A percentile compares a stretch with the other conserved stretches of the same genome.
Conservation (phyloP, 371 early-diverging fungal species). For the Blakeslea trispora region DNA sequence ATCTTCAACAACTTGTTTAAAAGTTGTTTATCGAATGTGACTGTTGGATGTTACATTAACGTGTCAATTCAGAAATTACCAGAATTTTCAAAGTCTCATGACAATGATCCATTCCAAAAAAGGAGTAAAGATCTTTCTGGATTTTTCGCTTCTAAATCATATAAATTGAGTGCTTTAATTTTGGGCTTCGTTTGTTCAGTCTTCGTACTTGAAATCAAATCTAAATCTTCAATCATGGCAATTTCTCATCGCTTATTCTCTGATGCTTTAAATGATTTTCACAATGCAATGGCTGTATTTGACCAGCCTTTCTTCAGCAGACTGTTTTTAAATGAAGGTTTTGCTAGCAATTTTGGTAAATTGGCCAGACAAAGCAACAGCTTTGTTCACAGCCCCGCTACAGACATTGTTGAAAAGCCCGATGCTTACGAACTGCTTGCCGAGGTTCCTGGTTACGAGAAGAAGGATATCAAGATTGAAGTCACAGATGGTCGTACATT, state of each 20-base stretch:
- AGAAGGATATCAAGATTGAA: conserved; percentile 32
- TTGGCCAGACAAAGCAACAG: conserved; percentile 6
- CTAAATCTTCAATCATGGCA: conserved; percentile 13
- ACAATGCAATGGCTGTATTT: conserved; percentile 32
- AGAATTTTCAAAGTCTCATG: no score
- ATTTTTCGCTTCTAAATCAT: no score
- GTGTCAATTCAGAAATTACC: no score
- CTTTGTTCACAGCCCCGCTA: conserved; percentile 11
- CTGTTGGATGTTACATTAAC: no score
- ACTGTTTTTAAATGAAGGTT: neutral
- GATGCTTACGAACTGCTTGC: conserved; percentile 30
- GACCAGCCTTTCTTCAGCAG: conserved; percentile 28
- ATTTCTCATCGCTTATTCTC: conserved; percentile 32
- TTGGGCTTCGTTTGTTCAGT: no score
- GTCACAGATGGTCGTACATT: conserved; percentile 24
- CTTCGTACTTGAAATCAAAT: no score
- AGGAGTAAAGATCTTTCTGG: no score
- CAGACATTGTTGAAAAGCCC: conserved; percentile 28
- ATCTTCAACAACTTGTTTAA: no score
- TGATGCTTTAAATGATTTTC: conserved; percentile 34
- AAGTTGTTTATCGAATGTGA: no score
- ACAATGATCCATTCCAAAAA: no score
- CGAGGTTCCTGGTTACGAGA: conserved; percentile 32
- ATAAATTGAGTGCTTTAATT: no score
- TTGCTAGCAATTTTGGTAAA: neutral